Evolutionary conservation across 305 asterid species (phyloP), one percentile per base, ranked within the genome.

Genomic region (Solanum hybrid): DNA sequence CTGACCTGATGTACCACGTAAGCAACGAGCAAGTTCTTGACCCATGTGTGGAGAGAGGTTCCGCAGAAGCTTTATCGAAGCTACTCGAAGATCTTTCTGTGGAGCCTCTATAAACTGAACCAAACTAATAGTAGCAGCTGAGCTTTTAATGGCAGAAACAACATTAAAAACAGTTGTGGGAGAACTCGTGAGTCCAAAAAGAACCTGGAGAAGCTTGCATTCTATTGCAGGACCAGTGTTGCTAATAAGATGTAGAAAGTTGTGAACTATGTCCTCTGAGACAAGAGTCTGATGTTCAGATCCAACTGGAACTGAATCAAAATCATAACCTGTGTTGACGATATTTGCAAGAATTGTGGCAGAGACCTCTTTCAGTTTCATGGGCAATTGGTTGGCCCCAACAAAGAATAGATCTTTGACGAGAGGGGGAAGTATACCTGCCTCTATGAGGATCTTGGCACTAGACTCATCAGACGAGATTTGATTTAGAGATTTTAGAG

Each of bases 81-180:
- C 99, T 38, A 95, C 88, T 88, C 97, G 92, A 78, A 97, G 92
- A 90, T 97, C 99, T 89, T 94, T 90, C 91, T 95, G 99, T 0
- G 98, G 95, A 27, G 97, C 98, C 92, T 97, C 99, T 10, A 97
- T 94, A 82, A 97, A 97, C 93, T 97, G 99, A 88, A 96, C 99
- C 90, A 97, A 92, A 90, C 98, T 95, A 82, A 92, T 93, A 24
- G 93, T 95, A 27, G 99, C 99, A 10, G 99, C 99, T 1, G 98
- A 96, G 91, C 97, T 96, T 91, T 92, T 94, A 86, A 97, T 95
- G 84, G 98, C 97, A 22, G 96, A 95, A 72, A 94, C 98, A 1
- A 96, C 96, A 32, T 94, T 92, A 8, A 92, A 92, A 6, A 95
- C 97, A 2, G 98, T 94, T 35, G 95, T 89, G 3, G 93, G 89